Evolutionary conservation across 2,329 filamentous ascomycete genomes (phyloP).

Genomic region (Cryphonectria radicalis): DNA sequence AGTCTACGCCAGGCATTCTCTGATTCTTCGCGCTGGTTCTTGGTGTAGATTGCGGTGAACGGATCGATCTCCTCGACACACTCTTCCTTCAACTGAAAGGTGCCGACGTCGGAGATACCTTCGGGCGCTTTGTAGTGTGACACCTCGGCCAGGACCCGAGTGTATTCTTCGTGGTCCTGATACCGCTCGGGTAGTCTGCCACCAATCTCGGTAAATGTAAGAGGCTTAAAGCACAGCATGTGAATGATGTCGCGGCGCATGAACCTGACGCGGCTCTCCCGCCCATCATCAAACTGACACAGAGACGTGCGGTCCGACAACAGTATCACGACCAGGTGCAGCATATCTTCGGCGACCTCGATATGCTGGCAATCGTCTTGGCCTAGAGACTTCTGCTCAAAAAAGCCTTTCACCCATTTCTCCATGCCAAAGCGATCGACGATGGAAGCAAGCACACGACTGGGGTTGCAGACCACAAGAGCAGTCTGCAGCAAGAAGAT

Average conservation of each 20-base stretch:
- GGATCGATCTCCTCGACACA: constrained; percentile 90
- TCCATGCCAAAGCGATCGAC: constrained; percentile 90
- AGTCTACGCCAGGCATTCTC: constrained; percentile 86
- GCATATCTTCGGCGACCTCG: constrained; percentile 93
- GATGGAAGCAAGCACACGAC: constrained; percentile 83
- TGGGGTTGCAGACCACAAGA: constrained; percentile 82
- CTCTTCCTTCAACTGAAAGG: constrained; percentile 87
- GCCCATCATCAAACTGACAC: constrained; percentile 68
- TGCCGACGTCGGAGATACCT: constrained; percentile 88
- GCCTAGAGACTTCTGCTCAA: constrained; percentile 70
- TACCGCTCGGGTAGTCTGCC: constrained; percentile 86
- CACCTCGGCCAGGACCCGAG: constrained; percentile 82
- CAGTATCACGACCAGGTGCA: constrained; percentile 88
- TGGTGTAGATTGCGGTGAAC: constrained; percentile 93
- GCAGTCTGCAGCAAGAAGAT: constrained; percentile 93
- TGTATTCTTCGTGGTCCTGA: constrained; percentile 86
- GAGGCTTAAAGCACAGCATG: constrained; percentile 91
- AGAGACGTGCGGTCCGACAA: constrained; percentile 87
- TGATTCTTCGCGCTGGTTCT: constrained; percentile 95
- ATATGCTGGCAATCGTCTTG: constrained; percentile 88
- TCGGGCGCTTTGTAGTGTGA: constrained; percentile 89
- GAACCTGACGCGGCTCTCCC: constrained; percentile 67
- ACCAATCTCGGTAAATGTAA: constrained; percentile 92
- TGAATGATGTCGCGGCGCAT: constrained; percentile 91
- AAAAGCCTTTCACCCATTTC: constrained; percentile 84